A percentile compares a stretch with the other conserved stretches of the same genome.
These are phyloP conservation scores for Cryphonectria japonica DNA, from an alignment of 2,329 filamentous ascomycete genomes.

Conservation along the genomic window DNA sequence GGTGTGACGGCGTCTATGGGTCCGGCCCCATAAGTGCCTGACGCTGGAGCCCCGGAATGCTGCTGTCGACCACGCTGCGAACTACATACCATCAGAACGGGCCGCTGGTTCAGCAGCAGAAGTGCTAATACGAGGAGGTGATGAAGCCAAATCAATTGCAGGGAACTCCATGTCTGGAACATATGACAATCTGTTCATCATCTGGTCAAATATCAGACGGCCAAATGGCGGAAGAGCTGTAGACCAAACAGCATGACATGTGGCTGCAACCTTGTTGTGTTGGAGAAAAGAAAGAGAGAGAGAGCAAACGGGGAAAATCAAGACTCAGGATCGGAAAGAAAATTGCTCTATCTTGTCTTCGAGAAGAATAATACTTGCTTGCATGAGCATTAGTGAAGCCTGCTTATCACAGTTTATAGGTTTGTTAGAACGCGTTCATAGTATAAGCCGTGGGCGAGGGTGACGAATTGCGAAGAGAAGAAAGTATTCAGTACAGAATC, in stretches of 20 bases:
- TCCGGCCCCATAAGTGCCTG: not conserved
- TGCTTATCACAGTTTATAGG: too few species aligned
- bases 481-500: too few species aligned
- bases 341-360: too few species aligned
- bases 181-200: too few species aligned
- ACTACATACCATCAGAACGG: not conserved
- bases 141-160: not conserved
- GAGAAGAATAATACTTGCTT: too few species aligned
- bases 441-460: too few species aligned
- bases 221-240: not conserved
- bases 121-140: not conserved
- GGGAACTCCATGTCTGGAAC: not conserved
- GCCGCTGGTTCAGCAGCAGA: not conserved
- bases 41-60: not conserved
- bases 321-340: too few species aligned
- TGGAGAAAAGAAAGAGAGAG: too few species aligned
- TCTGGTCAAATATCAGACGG: not conserved
- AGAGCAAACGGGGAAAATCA: too few species aligned
- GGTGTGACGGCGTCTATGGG: not conserved
- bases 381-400: too few species aligned
- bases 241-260: not conserved
- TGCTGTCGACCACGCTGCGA: not conserved
- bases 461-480: too few species aligned
- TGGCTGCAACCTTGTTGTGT: not conserved
- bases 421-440: too few species aligned